Conservation (phyloP, 2,329 filamentous ascomycete species). For the Ophiostoma populinum region DNA sequence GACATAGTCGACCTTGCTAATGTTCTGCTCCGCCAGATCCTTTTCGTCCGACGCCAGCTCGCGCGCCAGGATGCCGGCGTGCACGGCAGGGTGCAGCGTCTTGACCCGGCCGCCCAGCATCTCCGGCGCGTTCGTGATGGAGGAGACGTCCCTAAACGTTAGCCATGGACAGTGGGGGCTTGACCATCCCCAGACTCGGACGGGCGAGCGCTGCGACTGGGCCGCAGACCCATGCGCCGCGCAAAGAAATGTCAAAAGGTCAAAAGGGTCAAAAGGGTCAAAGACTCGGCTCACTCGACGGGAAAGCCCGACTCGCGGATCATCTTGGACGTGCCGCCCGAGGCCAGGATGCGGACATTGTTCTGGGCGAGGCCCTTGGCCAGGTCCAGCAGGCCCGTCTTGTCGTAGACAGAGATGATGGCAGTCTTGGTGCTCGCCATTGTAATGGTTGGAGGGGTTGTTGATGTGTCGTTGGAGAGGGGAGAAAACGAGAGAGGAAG, state of each 20-base stretch:
- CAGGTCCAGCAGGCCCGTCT: slow-evolving; percentile 85
- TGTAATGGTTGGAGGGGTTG: slow-evolving; percentile 2
- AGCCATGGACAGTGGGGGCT: too few species aligned
- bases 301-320: slow-evolving; percentile 91
- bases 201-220: too few species aligned
- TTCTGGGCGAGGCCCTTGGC: slow-evolving; percentile 80
- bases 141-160: slow-evolving; percentile 65
- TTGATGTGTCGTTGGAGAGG: not conserved
- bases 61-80: slow-evolving; percentile 80
- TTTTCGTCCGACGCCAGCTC: slow-evolving; percentile 92
- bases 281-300: slow-evolving; percentile 83
- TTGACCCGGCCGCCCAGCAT: slow-evolving; percentile 70
- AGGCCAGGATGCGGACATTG: slow-evolving; percentile 83
- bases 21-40: slow-evolving; percentile 87
- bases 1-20: slow-evolving; percentile 86
- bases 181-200: too few species aligned
- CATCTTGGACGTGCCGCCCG: slow-evolving; percentile 88
- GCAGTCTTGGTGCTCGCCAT: slow-evolving; percentile 41
- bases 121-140: slow-evolving; percentile 91
- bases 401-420: slow-evolving; percentile 96
- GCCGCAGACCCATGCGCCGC: too few species aligned
- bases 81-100: slow-evolving; percentile 89
- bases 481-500: not conserved
- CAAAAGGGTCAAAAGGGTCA: too few species aligned
- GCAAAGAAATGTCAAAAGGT: not conserved